phyloP scores from a whole-genome alignment of 2,329 filamentous ascomycete species.

The Lasiodiplodia hormozganensis region DNA sequence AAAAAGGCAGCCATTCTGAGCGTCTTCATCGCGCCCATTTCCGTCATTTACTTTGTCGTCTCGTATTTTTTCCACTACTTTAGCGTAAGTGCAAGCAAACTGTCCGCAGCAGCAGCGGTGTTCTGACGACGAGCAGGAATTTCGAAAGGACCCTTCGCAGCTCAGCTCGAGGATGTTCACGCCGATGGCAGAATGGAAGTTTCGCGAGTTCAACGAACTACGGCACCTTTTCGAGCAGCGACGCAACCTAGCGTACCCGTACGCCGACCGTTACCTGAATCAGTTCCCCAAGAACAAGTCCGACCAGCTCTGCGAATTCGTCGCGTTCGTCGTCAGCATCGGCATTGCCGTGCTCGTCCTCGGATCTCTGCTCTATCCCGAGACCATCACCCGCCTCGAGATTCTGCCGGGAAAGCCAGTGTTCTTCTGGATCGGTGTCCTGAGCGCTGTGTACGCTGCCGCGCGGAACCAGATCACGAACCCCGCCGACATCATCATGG shows the following conservation, averaged over 20 bases:
- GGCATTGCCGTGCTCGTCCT: slow-evolving; percentile 84
- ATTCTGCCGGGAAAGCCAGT: slow-evolving; percentile 87
- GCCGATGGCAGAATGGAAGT: slow-evolving; percentile 95
- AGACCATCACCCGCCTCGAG: slow-evolving; percentile 90
- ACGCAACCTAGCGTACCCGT: slow-evolving; percentile 92
- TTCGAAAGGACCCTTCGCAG: slow-evolving; percentile 89
- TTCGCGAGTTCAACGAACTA: slow-evolving; percentile 96
- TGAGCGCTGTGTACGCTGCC: slow-evolving; percentile 82
- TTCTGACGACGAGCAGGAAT: slow-evolving; percentile 67
- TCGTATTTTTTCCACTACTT: slow-evolving; percentile 96
- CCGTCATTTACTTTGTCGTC: slow-evolving; percentile 84
- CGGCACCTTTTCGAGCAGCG: slow-evolving; percentile 90
- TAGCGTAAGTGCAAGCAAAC: slow-evolving; percentile 64
- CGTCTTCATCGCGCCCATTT: slow-evolving; percentile 83
- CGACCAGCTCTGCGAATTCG: slow-evolving; percentile 80
- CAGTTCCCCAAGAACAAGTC: slow-evolving; percentile 97
- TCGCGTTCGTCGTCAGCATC: slow-evolving; percentile 87
- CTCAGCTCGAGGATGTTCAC: slow-evolving; percentile 91
- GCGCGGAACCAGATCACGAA: slow-evolving; percentile 82
- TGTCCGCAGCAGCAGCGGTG: not conserved
- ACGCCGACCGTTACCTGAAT: slow-evolving; percentile 88
- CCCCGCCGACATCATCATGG: slow-evolving; percentile 84
- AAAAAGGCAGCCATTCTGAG: slow-evolving; percentile 85
- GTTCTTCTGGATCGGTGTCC: slow-evolving; percentile 86
- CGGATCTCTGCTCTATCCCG: slow-evolving; percentile 85